Evolutionary conservation across 257 asterid genomes (phyloP), one percentile per base, ranked within the genome.

Genomic region (Craterostigma plantagineum): DNA sequence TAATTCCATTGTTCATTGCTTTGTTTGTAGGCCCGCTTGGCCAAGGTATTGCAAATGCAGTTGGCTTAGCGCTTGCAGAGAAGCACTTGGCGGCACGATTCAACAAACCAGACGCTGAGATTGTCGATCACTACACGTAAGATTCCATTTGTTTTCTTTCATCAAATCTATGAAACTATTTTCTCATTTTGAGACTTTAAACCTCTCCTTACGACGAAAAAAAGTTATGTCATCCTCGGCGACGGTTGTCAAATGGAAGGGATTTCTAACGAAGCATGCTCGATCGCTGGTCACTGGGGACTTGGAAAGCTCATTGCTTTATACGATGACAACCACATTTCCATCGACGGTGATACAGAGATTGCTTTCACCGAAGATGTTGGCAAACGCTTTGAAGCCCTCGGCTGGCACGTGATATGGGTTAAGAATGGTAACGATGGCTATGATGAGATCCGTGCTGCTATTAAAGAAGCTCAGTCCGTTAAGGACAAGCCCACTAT

Each of bases 381-480:
- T 38, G 51, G 65, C 0, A 49, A 50, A 9, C 61, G 75, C 17
- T 73, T 72, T 44, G 37, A 69, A 51, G 77, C 77, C 10, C 53
- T 69, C 38, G 82, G 75, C 14, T 73, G 78, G 82, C 55, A 73
- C 49, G 55, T 75, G 6, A 55, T 65, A 35, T 33, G 92, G 94
- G 96, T 86, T 45, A 81, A 81, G 91, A 77, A 75, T 9, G 94
- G 94, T 36, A 86, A 86, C 74, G 73, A 66, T 9, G 96, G 92
- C 38, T 77, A 77, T 49, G 92, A 86, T 71, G 96, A 86, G 35
- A 77, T 86, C 34, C 96, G 94, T 59, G 79, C 81, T 49, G 96
- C 96, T 49, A 75, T 81, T 48, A 58, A 81, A 66, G 94, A 77
- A 66, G 96, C 96, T 7, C 77, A 86, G 68, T 46, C 94, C 36